Percentiles rank a stretch among this genome's conserved stretches.
These are phyloP conservation scores for Penicillium tannophilum DNA, from an alignment of 495 filamentous ascomycete genomes.

Conservation along the genomic window DNA sequence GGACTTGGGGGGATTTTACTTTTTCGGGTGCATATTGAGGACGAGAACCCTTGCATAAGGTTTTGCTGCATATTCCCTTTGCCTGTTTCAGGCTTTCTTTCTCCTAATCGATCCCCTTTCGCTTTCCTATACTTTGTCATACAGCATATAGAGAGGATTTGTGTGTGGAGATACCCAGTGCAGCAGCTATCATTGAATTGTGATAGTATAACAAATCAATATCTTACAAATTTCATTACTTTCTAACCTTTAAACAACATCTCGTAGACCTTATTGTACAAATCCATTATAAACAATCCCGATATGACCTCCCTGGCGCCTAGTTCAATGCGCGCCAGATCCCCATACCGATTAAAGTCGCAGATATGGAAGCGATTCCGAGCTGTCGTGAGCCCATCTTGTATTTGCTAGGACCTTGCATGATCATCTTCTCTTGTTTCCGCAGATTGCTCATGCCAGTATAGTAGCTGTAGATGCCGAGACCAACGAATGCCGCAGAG, in stretches of 20 bases:
- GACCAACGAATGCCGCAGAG: constrained; percentile 81
- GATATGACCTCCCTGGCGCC: constrained; percentile 16
- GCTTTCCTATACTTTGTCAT: constrained; percentile 22
- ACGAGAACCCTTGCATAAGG: constrained; percentile 41
- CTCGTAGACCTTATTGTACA: neutral
- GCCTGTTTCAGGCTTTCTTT: constrained; percentile 17
- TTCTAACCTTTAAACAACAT: neutral
- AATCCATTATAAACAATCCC: neutral
- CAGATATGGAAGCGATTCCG: constrained; percentile 71
- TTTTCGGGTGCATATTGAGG: constrained; percentile 43
- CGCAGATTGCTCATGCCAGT: constrained; percentile 77
- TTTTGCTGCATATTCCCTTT: constrained; percentile 24
- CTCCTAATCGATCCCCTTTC: constrained; percentile 10
- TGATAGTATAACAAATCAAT: constrained; percentile 33
- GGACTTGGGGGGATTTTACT: constrained; percentile 26
- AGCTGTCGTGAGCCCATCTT: constrained; percentile 72
- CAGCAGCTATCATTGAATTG: constrained; percentile 35
- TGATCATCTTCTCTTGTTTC: constrained; percentile 67
- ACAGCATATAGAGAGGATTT: constrained; percentile 46
- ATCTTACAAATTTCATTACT: constrained; percentile 20
- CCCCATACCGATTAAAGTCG: constrained; percentile 70
- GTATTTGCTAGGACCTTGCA: constrained; percentile 69
- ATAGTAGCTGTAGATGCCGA: constrained; percentile 83
- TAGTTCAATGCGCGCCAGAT: constrained; percentile 59
- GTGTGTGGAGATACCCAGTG: constrained; percentile 45